A percentile compares a stretch with the other conserved stretches of the same genome.
Conservation (phyloP, 2,329 filamentous ascomycete species). For the Phaeosphaeria sp. region DNA sequence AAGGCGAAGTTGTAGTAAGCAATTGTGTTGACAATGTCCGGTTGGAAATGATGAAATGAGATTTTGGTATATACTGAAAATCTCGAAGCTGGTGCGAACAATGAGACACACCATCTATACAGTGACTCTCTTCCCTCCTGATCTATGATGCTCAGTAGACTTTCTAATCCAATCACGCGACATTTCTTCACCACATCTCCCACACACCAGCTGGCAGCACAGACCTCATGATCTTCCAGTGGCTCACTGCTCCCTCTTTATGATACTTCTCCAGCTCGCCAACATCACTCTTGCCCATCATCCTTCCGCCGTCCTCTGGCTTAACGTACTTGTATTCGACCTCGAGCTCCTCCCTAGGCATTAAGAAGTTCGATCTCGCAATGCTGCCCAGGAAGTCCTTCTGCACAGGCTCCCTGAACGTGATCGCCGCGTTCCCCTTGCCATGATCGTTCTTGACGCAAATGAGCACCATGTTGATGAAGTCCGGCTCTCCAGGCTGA, state of each 20-base stretch:
- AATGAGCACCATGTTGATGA: constrained; percentile 96
- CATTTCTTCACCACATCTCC: constrained; percentile 75
- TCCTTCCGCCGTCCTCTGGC: constrained; percentile 51
- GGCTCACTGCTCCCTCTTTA: constrained; percentile 76
- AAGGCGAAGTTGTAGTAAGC: background rate
- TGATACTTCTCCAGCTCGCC: constrained; percentile 74
- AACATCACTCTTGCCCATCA: constrained; percentile 70
- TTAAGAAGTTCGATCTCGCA: constrained; percentile 72
- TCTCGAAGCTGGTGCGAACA: background rate
- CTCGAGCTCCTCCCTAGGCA: constrained; percentile 75
- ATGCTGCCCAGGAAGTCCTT: constrained; percentile 76
- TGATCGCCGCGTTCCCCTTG: constrained; percentile 52
- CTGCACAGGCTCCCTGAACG: constrained; percentile 71
- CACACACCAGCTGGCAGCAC: constrained; percentile 81
- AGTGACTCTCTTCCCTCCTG: background rate
- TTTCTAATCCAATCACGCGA: background rate
- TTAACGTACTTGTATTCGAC: constrained; percentile 42
- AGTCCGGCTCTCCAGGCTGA: constrained; percentile 61
- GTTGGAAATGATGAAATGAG: too few relatives aligned
- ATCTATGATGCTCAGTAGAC: background rate
- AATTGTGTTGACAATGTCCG: too few relatives aligned
- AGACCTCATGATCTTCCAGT: constrained; percentile 91
- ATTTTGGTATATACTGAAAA: background rate
- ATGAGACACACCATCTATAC: background rate
- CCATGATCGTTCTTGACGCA: constrained; percentile 70